phyloP scores from a whole-genome alignment of 331 rosid genomes.

The Stylosanthes scabra region DNA sequence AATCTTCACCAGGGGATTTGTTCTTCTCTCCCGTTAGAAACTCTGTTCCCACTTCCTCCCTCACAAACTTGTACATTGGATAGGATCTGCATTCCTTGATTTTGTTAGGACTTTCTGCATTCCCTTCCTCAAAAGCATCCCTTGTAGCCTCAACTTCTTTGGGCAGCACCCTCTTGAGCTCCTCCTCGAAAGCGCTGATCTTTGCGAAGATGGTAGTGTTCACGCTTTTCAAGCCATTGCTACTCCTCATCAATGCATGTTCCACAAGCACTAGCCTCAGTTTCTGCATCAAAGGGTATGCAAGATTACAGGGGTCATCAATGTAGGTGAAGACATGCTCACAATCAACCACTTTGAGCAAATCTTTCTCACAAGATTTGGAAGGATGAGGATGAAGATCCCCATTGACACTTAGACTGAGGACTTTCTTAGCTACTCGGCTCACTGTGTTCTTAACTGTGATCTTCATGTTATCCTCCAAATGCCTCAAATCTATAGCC shows the following conservation, averaged over 20 bases:
- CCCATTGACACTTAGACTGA: slow-evolving; percentile 33
- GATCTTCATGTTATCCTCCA: slow-evolving; percentile 46
- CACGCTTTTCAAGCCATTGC: slow-evolving; percentile 24
- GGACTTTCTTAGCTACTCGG: slow-evolving; percentile 38
- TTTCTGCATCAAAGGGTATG: slow-evolving; percentile 41
- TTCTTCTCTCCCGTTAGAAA: slow-evolving; percentile 45
- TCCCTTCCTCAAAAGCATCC: slow-evolving; percentile 33
- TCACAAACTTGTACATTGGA: slow-evolving; percentile 46
- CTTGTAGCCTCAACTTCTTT: slow-evolving; percentile 47
- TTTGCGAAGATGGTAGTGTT: slow-evolving; percentile 35
- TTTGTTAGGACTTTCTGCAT: slow-evolving; percentile 37
- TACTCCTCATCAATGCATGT: slow-evolving; percentile 36
- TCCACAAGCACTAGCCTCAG: slow-evolving; percentile 41
- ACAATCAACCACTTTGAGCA: slow-evolving; percentile 41
- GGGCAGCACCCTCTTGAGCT: slow-evolving; percentile 45
- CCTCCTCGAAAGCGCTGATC: slow-evolving; percentile 48
- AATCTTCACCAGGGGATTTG: slow-evolving; percentile 51
- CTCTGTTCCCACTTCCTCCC: slow-evolving; percentile 44
- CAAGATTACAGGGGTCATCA: slow-evolving; percentile 42
- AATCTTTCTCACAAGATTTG: slow-evolving; percentile 36
- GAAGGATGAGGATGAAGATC: slow-evolving; percentile 42
- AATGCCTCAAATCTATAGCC: slow-evolving; percentile 52
- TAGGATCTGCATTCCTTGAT: slow-evolving; percentile 47
- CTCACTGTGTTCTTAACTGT: slow-evolving; percentile 42
- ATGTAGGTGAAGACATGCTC: slow-evolving; percentile 43